phyloP scores from a whole-genome alignment of 2,329 filamentous ascomycete species.

The Botrytis byssoidea region DNA sequence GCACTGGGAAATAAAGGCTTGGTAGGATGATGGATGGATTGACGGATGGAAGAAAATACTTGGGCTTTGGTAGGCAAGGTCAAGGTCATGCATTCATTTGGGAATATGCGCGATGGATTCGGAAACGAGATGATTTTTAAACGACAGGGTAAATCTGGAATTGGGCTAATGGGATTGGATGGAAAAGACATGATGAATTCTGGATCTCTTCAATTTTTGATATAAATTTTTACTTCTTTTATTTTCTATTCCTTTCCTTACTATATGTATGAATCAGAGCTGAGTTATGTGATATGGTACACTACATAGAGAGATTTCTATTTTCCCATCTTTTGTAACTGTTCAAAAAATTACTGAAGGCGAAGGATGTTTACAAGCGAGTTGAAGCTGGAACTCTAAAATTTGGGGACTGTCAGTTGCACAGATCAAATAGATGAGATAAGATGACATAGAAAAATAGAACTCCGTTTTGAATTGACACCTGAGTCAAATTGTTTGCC shows the following conservation, averaged over 20 bases:
- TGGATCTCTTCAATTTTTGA: background rate
- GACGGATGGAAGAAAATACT: background rate
- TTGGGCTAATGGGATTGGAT: constrained; percentile 8
- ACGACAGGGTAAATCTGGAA: constrained; percentile 1
- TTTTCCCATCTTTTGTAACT: background rate
- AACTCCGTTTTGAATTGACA: background rate
- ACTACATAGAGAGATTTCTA: background rate
- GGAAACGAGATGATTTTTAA: background rate
- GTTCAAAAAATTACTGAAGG: background rate
- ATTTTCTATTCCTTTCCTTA: background rate
- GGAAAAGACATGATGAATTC: background rate
- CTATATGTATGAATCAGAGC: background rate
- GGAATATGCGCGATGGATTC: background rate
- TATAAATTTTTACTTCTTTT: background rate
- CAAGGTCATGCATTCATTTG: constrained; percentile 2
- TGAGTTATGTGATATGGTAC: background rate
- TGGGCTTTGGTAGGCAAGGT: background rate
- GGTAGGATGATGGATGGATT: background rate
- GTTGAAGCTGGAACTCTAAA: background rate
- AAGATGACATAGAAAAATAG: background rate
- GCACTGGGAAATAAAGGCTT: background rate
- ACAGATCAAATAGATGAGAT: background rate
- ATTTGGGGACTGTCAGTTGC: background rate
- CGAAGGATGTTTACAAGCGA: constrained; percentile 4
- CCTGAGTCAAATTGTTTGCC: background rate